Percentiles rank a stretch among this genome's conserved stretches.
Evolutionary conservation across 192 early-diverging fungal genomes (phyloP).

Genomic region (Coemansia sp.): DNA sequence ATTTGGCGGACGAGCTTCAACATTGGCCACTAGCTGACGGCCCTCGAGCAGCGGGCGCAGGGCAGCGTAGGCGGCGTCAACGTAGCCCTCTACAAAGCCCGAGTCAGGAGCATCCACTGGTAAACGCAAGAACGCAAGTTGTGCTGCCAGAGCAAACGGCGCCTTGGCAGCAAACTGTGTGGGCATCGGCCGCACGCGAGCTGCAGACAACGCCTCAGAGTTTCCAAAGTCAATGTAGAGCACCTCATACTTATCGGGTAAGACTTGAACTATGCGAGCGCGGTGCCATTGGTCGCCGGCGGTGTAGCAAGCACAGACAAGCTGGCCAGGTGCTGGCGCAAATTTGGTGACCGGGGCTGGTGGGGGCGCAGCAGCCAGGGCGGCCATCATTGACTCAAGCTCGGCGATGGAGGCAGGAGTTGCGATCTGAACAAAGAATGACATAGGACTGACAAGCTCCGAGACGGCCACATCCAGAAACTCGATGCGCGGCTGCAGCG

Average conservation of each 20-base stretch:
- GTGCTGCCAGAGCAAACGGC: slow-evolving; percentile 78
- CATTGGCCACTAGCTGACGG: slow-evolving; percentile 69
- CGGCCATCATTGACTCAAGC: slow-evolving; percentile 83
- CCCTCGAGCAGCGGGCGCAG: slow-evolving; percentile 66
- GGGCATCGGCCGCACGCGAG: slow-evolving; percentile 75
- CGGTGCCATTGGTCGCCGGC: slow-evolving; percentile 90
- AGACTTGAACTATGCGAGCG: slow-evolving; percentile 70
- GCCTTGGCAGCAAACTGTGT: slow-evolving; percentile 65
- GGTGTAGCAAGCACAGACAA: slow-evolving; percentile 81
- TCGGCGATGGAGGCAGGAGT: slow-evolving; percentile 55
- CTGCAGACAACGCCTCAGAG: slow-evolving; percentile 70
- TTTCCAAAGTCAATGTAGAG: slow-evolving; percentile 96
- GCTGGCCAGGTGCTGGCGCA: slow-evolving; percentile 67
- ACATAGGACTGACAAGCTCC: slow-evolving; percentile 59
- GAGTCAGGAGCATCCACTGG: slow-evolving; percentile 17
- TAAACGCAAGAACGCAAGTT: slow-evolving; percentile 79
- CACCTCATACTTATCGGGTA: slow-evolving; percentile 67
- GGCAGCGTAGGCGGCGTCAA: slow-evolving; percentile 66
- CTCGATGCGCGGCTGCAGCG: slow-evolving; percentile 57
- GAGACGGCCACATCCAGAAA: slow-evolving; percentile 74
- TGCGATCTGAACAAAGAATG: slow-evolving; percentile 67
- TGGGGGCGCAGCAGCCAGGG: slow-evolving; percentile 66
- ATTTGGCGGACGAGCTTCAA: slow-evolving; percentile 62
- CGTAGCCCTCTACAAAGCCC: slow-evolving; percentile 69
- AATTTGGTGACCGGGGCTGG: slow-evolving; percentile 35